phyloP scores from a whole-genome alignment of 768 basidiomycete genomes.

The Auricularia cornea region DNA sequence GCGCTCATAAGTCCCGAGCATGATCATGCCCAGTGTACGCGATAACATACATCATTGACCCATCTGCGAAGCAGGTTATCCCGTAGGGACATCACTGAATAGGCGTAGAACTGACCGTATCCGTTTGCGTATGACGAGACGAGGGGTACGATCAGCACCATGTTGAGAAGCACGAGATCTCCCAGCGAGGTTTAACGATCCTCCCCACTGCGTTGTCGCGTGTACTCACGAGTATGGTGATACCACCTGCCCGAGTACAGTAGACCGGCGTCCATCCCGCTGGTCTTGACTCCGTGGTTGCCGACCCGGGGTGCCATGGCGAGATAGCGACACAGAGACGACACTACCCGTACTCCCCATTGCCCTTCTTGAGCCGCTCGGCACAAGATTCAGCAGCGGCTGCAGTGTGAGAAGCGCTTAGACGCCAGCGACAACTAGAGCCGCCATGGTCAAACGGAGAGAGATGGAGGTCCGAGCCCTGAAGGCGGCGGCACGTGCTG shows the following conservation, averaged over 20 bases:
- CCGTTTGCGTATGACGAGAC: slow-evolving; percentile 28
- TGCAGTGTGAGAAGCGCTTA: no score
- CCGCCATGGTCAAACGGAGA: no score
- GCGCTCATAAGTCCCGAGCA: neutral
- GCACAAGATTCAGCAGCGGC: no score
- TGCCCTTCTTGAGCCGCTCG: no score
- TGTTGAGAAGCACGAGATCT: neutral
- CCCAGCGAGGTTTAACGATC: neutral
- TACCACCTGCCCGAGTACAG: neutral
- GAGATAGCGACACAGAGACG: neutral
- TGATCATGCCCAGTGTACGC: neutral
- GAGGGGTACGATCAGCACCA: slow-evolving; percentile 4
- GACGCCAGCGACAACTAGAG: no score
- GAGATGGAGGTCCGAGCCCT: no score
- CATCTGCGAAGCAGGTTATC: neutral
- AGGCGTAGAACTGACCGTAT: slow-evolving; percentile 18
- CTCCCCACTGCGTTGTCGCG: no score
- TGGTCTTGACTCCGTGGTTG: neutral
- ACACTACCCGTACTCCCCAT: neutral
- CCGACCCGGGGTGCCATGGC: neutral
- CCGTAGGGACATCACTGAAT: neutral
- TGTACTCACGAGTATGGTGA: neutral
- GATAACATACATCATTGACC: slow-evolving; percentile 15
- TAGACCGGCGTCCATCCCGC: neutral
- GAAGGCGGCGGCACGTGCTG: no score